A percentile compares a stretch with the other conserved stretches of the same genome.
Evolutionary conservation across 2,329 filamentous ascomycete species (phyloP).

Genomic region (Stagonosporopsis vannaccii): DNA sequence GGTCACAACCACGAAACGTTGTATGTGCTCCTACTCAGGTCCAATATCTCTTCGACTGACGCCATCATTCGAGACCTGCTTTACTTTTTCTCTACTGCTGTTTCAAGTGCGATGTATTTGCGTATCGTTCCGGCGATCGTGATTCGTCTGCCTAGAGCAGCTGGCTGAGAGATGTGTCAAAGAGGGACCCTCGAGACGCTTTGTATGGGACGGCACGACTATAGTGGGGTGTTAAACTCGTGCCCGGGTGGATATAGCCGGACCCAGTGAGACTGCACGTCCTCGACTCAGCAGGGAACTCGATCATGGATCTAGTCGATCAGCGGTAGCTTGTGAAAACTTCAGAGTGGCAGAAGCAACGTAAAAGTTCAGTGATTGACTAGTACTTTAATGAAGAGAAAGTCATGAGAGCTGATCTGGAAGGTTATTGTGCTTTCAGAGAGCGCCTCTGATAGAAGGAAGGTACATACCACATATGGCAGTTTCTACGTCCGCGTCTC

Average conservation of each 20-base stretch:
- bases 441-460: not conserved
- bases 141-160: constrained; percentile 29
- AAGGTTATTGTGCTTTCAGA: not conserved
- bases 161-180: constrained; percentile 34
- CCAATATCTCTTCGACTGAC: not conserved
- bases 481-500: constrained; percentile 27
- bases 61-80: constrained; percentile 18
- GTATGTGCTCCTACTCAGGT: constrained; percentile 10
- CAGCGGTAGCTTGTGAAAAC: not conserved
- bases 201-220: constrained; percentile 22
- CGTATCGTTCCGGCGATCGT: constrained; percentile 21
- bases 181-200: constrained; percentile 14
- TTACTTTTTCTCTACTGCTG: constrained; percentile 31
- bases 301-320: not conserved
- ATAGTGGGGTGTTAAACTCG: constrained; percentile 20
- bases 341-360: not conserved
- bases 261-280: not conserved
- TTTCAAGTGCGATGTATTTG: constrained; percentile 28
- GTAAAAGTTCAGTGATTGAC: not conserved
- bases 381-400: not conserved
- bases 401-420: too few relatives aligned
- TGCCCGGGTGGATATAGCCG: not conserved
- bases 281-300: not conserved
- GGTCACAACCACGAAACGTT: not conserved
- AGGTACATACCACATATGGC: constrained; percentile 25